phyloP scores from a whole-genome alignment of 106 monocot species.

The Phalaenopsis aphrodite region DNA sequence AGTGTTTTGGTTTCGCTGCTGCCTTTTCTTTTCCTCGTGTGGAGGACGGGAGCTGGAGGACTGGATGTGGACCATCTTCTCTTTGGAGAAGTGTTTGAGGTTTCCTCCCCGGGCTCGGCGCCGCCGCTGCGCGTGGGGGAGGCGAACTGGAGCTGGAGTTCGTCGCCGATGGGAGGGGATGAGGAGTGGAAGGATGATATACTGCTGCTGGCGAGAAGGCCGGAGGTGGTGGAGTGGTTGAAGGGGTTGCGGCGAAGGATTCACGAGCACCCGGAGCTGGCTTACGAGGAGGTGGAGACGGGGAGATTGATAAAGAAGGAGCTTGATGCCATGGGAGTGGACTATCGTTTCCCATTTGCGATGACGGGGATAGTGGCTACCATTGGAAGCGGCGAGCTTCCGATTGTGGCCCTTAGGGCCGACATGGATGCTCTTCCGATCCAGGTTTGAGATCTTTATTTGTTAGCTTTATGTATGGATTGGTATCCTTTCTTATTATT shows the following conservation, averaged over 20 bases:
- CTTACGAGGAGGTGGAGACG: constrained; percentile 71
- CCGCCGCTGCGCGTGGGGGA: neutral
- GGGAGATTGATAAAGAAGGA: constrained; percentile 39
- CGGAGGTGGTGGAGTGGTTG: constrained; percentile 43
- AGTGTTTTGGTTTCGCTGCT: neutral
- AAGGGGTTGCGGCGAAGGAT: constrained; percentile 39
- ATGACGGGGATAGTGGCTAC: constrained; percentile 48
- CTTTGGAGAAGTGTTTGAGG: neutral
- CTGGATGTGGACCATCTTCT: constrained; percentile 8
- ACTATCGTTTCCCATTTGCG: constrained; percentile 34
- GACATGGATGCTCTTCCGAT: constrained; percentile 79
- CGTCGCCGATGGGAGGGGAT: neutral
- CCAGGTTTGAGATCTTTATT: constrained; percentile 26
- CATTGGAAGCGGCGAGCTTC: constrained; percentile 37
- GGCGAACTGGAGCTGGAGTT: constrained; percentile 1
- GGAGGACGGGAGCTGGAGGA: neutral
- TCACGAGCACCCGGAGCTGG: constrained; percentile 62
- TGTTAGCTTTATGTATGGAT: neutral
- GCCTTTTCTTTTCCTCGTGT: neutral
- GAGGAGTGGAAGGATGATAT: constrained; percentile 34
- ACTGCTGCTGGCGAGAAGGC: constrained; percentile 26
- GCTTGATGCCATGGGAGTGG: constrained; percentile 38
- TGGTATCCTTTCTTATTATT: neutral
- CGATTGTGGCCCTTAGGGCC: constrained; percentile 52
- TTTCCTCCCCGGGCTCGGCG: neutral